Evolutionary conservation across 148 eudicot species (phyloP), one percentile per base, ranked within the genome.

Genomic region (Rhododendron vialii): DNA sequence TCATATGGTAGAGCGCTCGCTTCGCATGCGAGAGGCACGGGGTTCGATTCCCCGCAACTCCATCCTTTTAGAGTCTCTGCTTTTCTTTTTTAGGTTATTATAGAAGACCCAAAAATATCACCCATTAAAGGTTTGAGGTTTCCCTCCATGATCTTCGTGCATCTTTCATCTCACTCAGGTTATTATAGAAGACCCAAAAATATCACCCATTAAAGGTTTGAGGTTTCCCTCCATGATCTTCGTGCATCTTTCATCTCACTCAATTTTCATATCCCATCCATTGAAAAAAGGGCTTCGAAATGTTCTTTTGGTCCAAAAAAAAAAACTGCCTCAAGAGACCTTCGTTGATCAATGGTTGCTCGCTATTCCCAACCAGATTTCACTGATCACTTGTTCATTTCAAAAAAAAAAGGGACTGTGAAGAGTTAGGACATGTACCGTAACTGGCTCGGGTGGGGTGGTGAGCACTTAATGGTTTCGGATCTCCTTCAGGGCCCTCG

Each of bases 1-100:
- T 95, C 98, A 94, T 93, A 89, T 95, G 98, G 98, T 94, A 92
- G 94, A 92, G 94, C 94, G 94, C 94, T 92, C 92, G 94, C 92
- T 92, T 92, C 91, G 94, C 94, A 92, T 92, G 94, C 92, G 92
- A 92, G 94, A 92, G 94, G 94, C 94, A 92, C 94, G 92, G 94
- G 92, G 94, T 92, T 92, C 94, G 94, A 92, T 92, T 89, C 92
- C 94, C 94, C 91, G 94, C 94, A 90, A 86, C 92, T 92, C 92
- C 94, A 92, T 20, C 3, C 2, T 20, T 57, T 47, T 7, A 47
- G 63, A 18, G 24, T 47, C 48, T 57, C 24, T 18, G 3, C 22
- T 41, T 41, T 41, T 7, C 43, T 6, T 41, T 41, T 41, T 59
- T n/a, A 18, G 2, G 22, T 20, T 20, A 18, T 41, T 41, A 5